A percentile compares a stretch with the other conserved stretches of the same genome.
These are phyloP conservation scores for Sporobolomyces pararoseus DNA, from an alignment of 768 basidiomycete species.

Conservation along the genomic window DNA sequence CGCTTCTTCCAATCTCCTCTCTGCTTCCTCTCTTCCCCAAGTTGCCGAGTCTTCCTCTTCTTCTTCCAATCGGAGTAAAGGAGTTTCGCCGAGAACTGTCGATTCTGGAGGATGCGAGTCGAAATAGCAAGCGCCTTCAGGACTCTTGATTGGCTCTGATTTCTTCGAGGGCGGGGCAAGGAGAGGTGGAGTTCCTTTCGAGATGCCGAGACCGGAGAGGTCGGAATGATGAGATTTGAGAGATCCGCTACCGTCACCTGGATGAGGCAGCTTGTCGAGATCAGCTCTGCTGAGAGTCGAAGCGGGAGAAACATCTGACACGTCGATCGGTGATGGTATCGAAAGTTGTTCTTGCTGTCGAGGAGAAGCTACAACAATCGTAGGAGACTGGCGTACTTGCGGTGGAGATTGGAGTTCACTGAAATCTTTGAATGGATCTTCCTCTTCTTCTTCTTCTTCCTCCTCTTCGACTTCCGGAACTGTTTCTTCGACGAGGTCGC, in stretches of 20 bases:
- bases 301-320: slow-evolving; percentile 1
- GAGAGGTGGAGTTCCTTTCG: slow-evolving; percentile 28
- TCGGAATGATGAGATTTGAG: neutral
- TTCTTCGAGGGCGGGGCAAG: neutral
- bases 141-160: neutral
- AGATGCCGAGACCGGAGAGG: slow-evolving; percentile 36
- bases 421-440: slow-evolving; percentile 34
- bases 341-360: neutral
- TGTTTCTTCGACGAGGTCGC: slow-evolving; percentile 39
- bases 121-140: slow-evolving; percentile 22
- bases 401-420: slow-evolving; percentile 18
- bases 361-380: neutral
- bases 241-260: slow-evolving; percentile 21
- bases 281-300: neutral
- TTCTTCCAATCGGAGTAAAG: slow-evolving; percentile 42
- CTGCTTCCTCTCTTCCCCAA: slow-evolving; percentile 49
- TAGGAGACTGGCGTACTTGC: neutral
- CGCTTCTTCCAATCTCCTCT: slow-evolving; percentile 53
- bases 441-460: slow-evolving; percentile 35
- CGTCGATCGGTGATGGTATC: too few species aligned
- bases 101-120: slow-evolving; percentile 47
- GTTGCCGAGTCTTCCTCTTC: slow-evolving; percentile 46
- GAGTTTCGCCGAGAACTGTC: neutral
- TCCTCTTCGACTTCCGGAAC: slow-evolving; percentile 38
- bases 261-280: slow-evolving; percentile 17